Conservation (phyloP, 2,329 filamentous ascomycete species). For the Ambrosiella xylebori region DNA sequence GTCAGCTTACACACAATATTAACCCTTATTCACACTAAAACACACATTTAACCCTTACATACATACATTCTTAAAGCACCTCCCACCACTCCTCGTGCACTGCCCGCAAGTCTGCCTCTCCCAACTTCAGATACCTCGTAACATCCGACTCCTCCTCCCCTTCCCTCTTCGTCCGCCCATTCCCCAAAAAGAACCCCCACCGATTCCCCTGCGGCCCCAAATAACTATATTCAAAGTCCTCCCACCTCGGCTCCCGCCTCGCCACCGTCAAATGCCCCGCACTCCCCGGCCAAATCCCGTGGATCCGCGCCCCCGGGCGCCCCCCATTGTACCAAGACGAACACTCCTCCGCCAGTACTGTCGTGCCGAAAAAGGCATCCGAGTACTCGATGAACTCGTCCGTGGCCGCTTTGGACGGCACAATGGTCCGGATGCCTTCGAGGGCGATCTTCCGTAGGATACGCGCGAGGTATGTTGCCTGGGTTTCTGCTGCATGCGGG, state of each 20-base stretch:
- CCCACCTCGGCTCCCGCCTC: slow-evolving; percentile 35
- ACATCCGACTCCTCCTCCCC: slow-evolving; percentile 37
- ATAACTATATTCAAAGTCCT: slow-evolving; percentile 36
- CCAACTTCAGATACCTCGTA: slow-evolving; percentile 44
- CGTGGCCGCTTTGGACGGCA: slow-evolving; percentile 37
- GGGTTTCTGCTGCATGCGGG: slow-evolving; percentile 48
- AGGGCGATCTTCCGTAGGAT: slow-evolving; percentile 47
- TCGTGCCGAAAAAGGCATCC: slow-evolving; percentile 36
- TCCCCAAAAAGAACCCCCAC: slow-evolving; percentile 48
- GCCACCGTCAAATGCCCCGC: slow-evolving; percentile 44
- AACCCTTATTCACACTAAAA: background rate
- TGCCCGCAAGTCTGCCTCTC: slow-evolving; percentile 40
- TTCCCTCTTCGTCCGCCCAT: slow-evolving; percentile 47
- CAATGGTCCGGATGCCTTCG: slow-evolving; percentile 48
- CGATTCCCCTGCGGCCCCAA: slow-evolving; percentile 28
- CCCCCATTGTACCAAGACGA: slow-evolving; percentile 58
- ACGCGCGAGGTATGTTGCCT: slow-evolving; percentile 47
- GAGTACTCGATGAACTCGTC: slow-evolving; percentile 47
- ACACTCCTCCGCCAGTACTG: slow-evolving; percentile 43
- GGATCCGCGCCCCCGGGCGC: slow-evolving; percentile 41
- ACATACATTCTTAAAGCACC: background rate
- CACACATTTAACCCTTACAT: background rate
- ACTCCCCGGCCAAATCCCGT: slow-evolving; percentile 54
- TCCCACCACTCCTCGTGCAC: slow-evolving; percentile 53
- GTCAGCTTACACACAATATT: background rate